Conservation (phyloP, 2,329 filamentous ascomycete species). For the Paecilomyces niveus region DNA sequence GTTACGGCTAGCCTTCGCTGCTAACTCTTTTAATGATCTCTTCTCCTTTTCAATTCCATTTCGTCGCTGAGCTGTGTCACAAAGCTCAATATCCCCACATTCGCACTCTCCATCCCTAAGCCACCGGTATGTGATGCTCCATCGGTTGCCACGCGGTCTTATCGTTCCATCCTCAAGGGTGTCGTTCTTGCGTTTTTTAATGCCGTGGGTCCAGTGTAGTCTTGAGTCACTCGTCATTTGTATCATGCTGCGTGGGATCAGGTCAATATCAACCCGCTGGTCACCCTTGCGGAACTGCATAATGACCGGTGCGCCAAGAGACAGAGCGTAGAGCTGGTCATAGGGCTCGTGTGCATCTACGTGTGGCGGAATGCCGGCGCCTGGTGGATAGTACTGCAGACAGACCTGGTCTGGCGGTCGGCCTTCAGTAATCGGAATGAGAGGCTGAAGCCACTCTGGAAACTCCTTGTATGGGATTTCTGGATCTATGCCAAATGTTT, state of each 20-base stretch:
- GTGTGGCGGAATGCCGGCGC: slow-evolving; percentile 54
- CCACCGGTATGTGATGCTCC: slow-evolving; percentile 53
- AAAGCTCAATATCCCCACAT: slow-evolving; percentile 45
- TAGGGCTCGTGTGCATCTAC: slow-evolving; percentile 51
- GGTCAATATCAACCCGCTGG: slow-evolving; percentile 38
- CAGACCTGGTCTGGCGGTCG: slow-evolving; percentile 52
- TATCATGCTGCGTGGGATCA: slow-evolving; percentile 45
- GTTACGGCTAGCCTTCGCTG: slow-evolving; percentile 7
- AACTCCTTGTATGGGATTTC: slow-evolving; percentile 45
- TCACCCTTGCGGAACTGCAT: slow-evolving; percentile 26
- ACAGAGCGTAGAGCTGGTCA: slow-evolving; percentile 29
- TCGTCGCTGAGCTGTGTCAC: slow-evolving; percentile 45
- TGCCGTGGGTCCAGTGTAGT: slow-evolving; percentile 51
- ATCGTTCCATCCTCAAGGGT: slow-evolving; percentile 40
- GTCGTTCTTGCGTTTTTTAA: slow-evolving; percentile 49
- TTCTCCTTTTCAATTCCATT: slow-evolving; percentile 45
- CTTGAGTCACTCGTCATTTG: slow-evolving; percentile 45
- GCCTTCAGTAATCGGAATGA: slow-evolving; percentile 40
- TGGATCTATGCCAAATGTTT: slow-evolving; percentile 49
- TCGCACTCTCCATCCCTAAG: slow-evolving; percentile 42
- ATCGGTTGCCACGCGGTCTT: slow-evolving; percentile 38
- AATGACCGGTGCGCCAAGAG: slow-evolving; percentile 22
- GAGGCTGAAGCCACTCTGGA: slow-evolving; percentile 44
- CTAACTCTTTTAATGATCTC: slow-evolving; percentile 17
- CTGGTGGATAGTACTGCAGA: slow-evolving; percentile 54